Evolutionary conservation across 2,329 filamentous ascomycete genomes (phyloP), one percentile per base, ranked within the genome.

Genomic region (Penicillium occitanis): DNA sequence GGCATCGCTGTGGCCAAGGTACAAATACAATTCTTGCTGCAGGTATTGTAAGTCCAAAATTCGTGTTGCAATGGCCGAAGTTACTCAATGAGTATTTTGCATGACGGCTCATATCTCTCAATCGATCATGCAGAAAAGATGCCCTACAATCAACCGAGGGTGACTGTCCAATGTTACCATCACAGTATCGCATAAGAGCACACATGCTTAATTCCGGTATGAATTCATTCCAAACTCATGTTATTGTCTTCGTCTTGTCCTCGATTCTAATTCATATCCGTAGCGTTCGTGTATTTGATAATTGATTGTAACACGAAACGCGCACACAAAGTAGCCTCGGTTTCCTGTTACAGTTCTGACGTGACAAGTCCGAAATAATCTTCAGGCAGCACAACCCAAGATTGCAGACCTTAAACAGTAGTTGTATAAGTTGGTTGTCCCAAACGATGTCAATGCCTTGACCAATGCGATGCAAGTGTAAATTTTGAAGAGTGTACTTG

Each of bases 381-480:
- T 13, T 59, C 51, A 63, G 64, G 64, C 64, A 57, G 51, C 42
- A 66, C 51, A 59, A 33, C 28, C 42, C 6, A n/a, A 46, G 37
- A 33, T 33, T 48, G 28, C 51, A 58, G 22, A 30, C 62, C 10
- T 44, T 22, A 14, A 19, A 42, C 17, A 35, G 17, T 48, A 58
- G 11, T n/a, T 50, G n/a, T 61, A 48, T 51, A 30, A 28, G 33
- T 42, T 59, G 8, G 25, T 17, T 53, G 30, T 62, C 25, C 25
- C 46, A 19, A 46, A 46, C 11, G 55, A 42, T 40, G 60, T 60
- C 53, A 58, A 13, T 28, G 40, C 40, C 51, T 61, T 40, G 30
- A 33, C 64, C 64, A 66, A 66, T 62, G 51, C 51, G 40, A 62
- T 35, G 53, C 33, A 58, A 55, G 42, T 11, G n/a, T 51, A 53